Conservation (phyloP, 2,329 filamentous ascomycete species). For the Cladobotryum mycophilum region DNA sequence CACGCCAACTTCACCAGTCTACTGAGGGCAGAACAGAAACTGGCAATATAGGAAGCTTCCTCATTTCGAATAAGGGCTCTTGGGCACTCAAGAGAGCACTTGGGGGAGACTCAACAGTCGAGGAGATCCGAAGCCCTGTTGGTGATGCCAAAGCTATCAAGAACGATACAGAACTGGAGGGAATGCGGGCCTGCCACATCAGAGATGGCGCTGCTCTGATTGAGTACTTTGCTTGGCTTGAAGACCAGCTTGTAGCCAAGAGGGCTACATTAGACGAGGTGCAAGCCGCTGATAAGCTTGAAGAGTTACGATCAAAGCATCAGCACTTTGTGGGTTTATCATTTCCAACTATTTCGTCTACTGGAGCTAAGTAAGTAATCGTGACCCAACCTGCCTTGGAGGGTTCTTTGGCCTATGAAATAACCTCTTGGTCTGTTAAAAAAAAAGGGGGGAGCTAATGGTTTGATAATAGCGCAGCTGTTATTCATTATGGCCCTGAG, state of each 20-base stretch:
- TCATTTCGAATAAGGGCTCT: conserved; percentile 82
- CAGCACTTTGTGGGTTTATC: conserved; percentile 82
- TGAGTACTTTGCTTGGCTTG: conserved; percentile 94
- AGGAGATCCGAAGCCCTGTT: conserved; percentile 81
- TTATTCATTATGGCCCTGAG: conserved; percentile 94
- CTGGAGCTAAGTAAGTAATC: conserved; percentile 60
- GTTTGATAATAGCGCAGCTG: conserved; percentile 60
- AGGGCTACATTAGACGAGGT: conserved; percentile 78
- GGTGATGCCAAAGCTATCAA: conserved; percentile 91
- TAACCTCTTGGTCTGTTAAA: no score
- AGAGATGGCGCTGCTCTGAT: conserved; percentile 86
- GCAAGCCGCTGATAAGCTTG: conserved; percentile 83
- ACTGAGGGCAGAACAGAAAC: conserved; percentile 28
- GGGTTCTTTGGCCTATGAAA: no score
- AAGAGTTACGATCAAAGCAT: conserved; percentile 61
- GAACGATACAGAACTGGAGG: conserved; percentile 80
- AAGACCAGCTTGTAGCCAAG: conserved; percentile 74
- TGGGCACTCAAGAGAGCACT: conserved; percentile 87
- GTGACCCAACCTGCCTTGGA: no score
- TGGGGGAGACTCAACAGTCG: conserved; percentile 77
- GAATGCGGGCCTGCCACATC: conserved; percentile 91
- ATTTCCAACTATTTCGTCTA: conserved; percentile 94
- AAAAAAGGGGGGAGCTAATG: no score
- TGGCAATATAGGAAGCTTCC: conserved; percentile 54
- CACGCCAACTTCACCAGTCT: conserved; percentile 51